Percentiles rank a stretch among this genome's conserved stretches.
Conservation (phyloP, 345 rosid genomes). For the Camelina hispida region DNA sequence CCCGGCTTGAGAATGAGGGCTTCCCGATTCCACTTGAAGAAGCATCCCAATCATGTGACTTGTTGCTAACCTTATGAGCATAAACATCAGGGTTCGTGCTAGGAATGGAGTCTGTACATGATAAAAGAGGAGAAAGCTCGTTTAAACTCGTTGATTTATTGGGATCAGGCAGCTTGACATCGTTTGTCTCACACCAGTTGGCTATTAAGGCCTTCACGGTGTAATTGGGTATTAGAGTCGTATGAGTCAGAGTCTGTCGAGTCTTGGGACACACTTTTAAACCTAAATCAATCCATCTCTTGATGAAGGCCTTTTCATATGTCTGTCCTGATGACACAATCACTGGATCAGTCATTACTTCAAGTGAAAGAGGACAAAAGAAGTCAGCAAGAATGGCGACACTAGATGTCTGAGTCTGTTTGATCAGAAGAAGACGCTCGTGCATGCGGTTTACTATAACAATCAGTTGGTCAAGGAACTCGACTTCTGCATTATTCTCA, state of each 20-base stretch:
- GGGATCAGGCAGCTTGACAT: constrained; percentile 88
- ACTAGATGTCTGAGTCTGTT: constrained; percentile 78
- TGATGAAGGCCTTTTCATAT: constrained; percentile 85
- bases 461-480: constrained; percentile 74
- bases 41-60: constrained; percentile 55
- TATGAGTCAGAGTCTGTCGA: constrained; percentile 72
- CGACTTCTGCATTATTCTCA: constrained; percentile 74
- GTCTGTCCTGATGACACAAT: constrained; percentile 97
- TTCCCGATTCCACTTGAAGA: constrained; percentile 51
- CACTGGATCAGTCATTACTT: constrained; percentile 97
- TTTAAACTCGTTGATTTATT: constrained; percentile 56
- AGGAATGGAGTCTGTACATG: constrained; percentile 56
- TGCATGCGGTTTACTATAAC: constrained; percentile 72
- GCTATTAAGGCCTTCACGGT: constrained; percentile 93
- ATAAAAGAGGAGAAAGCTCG: constrained; percentile 62
- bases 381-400: constrained; percentile 94
- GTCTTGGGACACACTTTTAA: constrained; percentile 97
- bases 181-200: constrained; percentile 91
- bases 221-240: constrained; percentile 91
- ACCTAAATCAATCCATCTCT: constrained; percentile 92
- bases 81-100: constrained; percentile 43
- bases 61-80: constrained; percentile 47
- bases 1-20: constrained; percentile 50
- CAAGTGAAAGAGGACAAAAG: constrained; percentile 94
- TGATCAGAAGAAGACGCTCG: constrained; percentile 69